A percentile compares a stretch with the other conserved stretches of the same genome.
Conservation (phyloP, 1,284 basidiomycete species). For the Cryptococcus depauperatus region DNA sequence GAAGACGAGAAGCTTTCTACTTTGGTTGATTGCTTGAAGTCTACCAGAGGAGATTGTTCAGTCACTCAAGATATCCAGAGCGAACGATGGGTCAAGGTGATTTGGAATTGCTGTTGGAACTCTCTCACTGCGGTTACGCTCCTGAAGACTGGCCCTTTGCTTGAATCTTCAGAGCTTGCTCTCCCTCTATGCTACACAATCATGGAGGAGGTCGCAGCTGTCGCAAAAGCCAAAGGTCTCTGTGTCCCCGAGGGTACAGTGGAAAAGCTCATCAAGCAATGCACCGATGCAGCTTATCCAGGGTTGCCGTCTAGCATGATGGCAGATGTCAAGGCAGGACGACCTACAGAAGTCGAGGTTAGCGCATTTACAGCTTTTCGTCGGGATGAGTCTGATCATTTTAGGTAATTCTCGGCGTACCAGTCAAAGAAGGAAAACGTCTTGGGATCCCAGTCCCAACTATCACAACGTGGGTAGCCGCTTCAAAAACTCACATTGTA, state of each 20-base stretch:
- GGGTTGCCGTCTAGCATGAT: constrained; percentile 43
- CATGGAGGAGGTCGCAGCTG: constrained; percentile 42
- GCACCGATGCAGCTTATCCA: constrained; percentile 29
- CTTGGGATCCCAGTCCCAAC: constrained; percentile 42
- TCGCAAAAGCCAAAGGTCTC: constrained; percentile 44
- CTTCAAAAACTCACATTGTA: not conserved
- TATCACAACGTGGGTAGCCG: constrained; percentile 33
- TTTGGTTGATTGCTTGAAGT: constrained; percentile 35
- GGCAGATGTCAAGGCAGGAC: constrained; percentile 36
- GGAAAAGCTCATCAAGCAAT: constrained; percentile 37
- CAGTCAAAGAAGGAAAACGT: constrained; percentile 41
- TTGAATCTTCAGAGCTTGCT: constrained; percentile 33
- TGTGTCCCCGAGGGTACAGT: constrained; percentile 37
- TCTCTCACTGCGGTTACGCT: constrained; percentile 39
- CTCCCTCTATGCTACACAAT: constrained; percentile 31
- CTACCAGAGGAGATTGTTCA: constrained; percentile 41
- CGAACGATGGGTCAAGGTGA: constrained; percentile 49
- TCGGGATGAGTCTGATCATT: not conserved
- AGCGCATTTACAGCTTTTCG: constrained; percentile 2
- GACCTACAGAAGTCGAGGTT: constrained; percentile 44
- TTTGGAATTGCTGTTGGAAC: constrained; percentile 38
- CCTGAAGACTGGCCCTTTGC: constrained; percentile 38
- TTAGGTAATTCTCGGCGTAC: constrained; percentile 44
- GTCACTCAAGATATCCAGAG: constrained; percentile 47
- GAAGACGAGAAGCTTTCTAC: constrained; percentile 33